Base-by-base conservation (phyloP, 371 early-diverging fungal species). In the Mucor indicus region DNA sequence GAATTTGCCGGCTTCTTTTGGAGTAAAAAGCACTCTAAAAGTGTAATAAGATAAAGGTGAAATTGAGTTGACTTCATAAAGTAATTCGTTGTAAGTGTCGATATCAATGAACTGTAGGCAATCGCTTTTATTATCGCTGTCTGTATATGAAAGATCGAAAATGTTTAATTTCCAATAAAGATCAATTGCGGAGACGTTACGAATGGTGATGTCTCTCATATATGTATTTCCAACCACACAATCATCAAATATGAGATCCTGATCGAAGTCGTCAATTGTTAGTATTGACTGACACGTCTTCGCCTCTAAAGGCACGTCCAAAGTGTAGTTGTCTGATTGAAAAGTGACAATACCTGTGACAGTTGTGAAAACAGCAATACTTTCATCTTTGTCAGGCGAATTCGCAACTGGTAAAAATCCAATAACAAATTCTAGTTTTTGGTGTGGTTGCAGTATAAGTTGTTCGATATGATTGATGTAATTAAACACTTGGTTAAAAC, bases 211-310 rank as follows among this genome's bases (percentile, higher is more conserved):
- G 44, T 89, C 86, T 37, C 85, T 87, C 66, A 88, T 85, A 55
- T 91, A 92, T 6, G 83, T 81, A 22, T 78, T 83, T 7, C 91
- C 91, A 9, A 82, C 77, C 4, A 92, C 78, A 53, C 93, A 89
- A 59, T 93, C 92, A 44, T 93, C 92, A 66, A 95, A 89, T 22
- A 80, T 79, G 20, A 94, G 72, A 12, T 92, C 93, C 9, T 83
- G 86, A 19, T 87, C 88, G 3, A 85, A 76, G 51, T 91, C 81
- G 46, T 93, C 91, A 38, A 85, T 82, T 64, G 86, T 85, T 15
- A 94, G 69, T n/a, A 92, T 80, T 5, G 91, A 88, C 5, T 79
- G 71, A 62, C 94, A 92, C 11, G 86, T 83, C 0, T 80, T 67
- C 0, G 90, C 80, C n/a, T 79, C 65, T 44, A 91, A 83, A 7